Evolutionary conservation across 805 yeast genomes (phyloP), one percentile per base, ranked within the genome.

Genomic region (Teunomyces stri): DNA sequence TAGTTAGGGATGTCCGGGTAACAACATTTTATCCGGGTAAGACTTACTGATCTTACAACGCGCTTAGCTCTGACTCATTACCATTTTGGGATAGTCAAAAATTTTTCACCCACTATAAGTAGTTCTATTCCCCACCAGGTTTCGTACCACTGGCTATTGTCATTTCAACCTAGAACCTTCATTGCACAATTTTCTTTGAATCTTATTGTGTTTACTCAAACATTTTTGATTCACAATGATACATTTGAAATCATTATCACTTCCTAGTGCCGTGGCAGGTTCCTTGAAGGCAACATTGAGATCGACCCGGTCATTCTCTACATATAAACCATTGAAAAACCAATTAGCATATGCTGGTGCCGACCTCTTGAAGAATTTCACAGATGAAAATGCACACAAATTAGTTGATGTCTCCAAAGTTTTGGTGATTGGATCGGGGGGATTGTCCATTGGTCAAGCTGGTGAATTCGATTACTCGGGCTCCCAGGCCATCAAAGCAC

Each of bases 381-480:
- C 70, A 20, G 85, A 79, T 55, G 85, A 82, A 51, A 75, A 82
- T 53, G 80, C 82, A 39, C 81, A 80, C 46, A 72, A 80, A 50
- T 72, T 89, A 45, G 96, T 89, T 37, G 95, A 89, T 51, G 96
- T 89, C 27, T 74, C 82, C 52, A 87, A 87, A 60, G 98, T 94
- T 6, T 78, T 92, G 48, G 88, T 92, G 45, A 87, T 92, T 63
- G 99, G 99, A 9, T 92, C 98, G 6, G 99, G 99, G 62, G 99
- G 98, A 45, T 76, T 92, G 47, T 87, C 96, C 45, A 92, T 92
- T 66, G 98, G 98, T 51, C 98, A 92, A 72, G 98, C 98, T 44
- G 98, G 98, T 61, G 98, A 92, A 72, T 92, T 92, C 61, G 98
- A 92, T 70, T 92, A 92, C 69, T 86, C 96, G 46, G 96, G 98